Percentiles rank a stretch among this genome's conserved stretches.
Conservation (phyloP, 2,329 filamentous ascomycete genomes). For the Arthrinium puccinioides region DNA sequence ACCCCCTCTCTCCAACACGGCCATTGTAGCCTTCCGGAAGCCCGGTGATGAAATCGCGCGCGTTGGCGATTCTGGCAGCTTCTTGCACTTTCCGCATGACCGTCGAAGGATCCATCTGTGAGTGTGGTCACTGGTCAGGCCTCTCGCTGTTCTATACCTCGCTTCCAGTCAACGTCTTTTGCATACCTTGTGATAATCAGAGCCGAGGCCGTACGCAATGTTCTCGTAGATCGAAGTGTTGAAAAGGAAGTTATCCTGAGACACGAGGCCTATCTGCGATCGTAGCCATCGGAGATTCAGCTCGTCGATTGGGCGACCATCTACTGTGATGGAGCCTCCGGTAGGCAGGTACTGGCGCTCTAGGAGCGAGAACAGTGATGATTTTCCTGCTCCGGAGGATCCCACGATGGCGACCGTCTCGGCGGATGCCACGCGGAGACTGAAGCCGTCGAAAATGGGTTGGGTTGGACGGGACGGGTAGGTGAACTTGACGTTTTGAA, state of each 20-base stretch:
- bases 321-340: conserved; percentile 67
- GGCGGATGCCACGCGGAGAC: conserved; percentile 33
- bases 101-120: too few species aligned
- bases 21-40: conserved; percentile 78
- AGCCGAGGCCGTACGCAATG: conserved; percentile 76
- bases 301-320: conserved; percentile 69
- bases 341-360: conserved; percentile 89
- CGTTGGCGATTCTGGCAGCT: conserved; percentile 81
- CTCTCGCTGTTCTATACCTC: too few species aligned
- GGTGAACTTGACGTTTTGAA: conserved; percentile 33
- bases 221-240: conserved; percentile 80
- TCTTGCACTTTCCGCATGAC: conserved; percentile 57
- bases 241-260: conserved; percentile 84
- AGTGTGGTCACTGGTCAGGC: too few species aligned
- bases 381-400: conserved; percentile 8
- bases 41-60: conserved; percentile 80
- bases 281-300: conserved; percentile 84
- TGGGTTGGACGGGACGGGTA: conserved; percentile 37
- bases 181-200: conserved; percentile 62
- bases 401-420: conserved; percentile 34
- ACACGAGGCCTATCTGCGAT: conserved; percentile 80
- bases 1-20: conserved; percentile 74
- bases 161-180: conserved; percentile 61
- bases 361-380: conserved; percentile 80
- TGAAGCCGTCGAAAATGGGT: conserved; percentile 33